Conservation (phyloP, 768 basidiomycete species). For the Amyloporia xantha region DNA sequence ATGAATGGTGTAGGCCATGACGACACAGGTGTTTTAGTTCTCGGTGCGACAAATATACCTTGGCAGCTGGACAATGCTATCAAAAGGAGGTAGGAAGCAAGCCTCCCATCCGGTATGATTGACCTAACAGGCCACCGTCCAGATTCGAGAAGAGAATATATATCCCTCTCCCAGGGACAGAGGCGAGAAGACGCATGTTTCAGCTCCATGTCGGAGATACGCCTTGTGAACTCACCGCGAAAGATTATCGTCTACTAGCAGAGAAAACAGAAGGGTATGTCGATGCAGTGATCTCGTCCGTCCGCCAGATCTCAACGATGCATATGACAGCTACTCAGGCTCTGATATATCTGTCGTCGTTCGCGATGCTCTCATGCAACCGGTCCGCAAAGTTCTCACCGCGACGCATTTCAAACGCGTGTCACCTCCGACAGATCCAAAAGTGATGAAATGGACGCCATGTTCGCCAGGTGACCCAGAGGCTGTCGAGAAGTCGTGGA, state of each 20-base stretch:
- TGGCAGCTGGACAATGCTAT: constrained; percentile 98
- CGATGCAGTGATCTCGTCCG: background rate
- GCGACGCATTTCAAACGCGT: constrained; percentile 90
- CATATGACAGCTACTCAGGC: constrained; percentile 63
- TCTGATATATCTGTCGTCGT: constrained; percentile 94
- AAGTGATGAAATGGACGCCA: constrained; percentile 72
- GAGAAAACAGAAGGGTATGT: constrained; percentile 78
- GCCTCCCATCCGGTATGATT: too few relatives aligned
- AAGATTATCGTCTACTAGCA: constrained; percentile 78
- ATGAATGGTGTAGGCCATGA: constrained; percentile 99
- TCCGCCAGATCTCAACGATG: background rate
- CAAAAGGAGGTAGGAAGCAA: constrained; percentile 69
- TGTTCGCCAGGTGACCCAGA: constrained; percentile 91
- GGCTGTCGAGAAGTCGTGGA: constrained; percentile 86
- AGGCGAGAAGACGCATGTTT: constrained; percentile 92
- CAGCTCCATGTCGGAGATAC: constrained; percentile 93
- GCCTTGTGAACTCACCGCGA: constrained; percentile 71
- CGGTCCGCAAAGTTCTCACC: constrained; percentile 90
- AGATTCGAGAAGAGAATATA: constrained; percentile 98
- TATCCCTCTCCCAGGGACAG: constrained; percentile 91
- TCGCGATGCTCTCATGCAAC: constrained; percentile 97
- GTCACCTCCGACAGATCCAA: constrained; percentile 21
- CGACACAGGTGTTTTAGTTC: constrained; percentile 90
- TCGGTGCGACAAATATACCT: constrained; percentile 97
- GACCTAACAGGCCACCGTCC: too few relatives aligned